These are phyloP conservation scores for Aspergillus eucalypticola DNA, from an alignment of 2,329 filamentous ascomycete species.

Conservation along the genomic window DNA sequence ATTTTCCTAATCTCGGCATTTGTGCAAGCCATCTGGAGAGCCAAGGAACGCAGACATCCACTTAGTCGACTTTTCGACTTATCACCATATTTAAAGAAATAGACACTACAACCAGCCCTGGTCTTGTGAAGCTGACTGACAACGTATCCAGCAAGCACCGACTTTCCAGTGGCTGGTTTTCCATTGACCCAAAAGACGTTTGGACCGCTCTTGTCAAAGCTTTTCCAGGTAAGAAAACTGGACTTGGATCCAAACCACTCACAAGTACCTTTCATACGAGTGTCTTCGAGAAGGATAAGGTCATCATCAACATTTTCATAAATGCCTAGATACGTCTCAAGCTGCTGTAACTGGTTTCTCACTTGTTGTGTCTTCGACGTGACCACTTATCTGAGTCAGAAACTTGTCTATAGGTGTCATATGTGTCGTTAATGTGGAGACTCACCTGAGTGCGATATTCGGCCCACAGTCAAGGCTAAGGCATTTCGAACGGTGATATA, in stretches of 20 bases:
- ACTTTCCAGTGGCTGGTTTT: conserved; percentile 37
- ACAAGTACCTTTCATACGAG: conserved; percentile 1
- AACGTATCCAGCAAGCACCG: conserved; percentile 31
- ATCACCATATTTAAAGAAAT: conserved; percentile 39
- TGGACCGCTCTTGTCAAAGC: background rate
- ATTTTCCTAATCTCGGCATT: background rate
- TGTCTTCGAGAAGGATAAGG: background rate
- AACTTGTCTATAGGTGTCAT: background rate
- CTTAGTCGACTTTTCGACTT: conserved; percentile 26
- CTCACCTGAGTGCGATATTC: background rate
- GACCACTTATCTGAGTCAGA: background rate
- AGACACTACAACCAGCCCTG: conserved; percentile 28
- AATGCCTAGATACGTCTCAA: conserved; percentile 1
- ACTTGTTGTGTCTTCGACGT: background rate
- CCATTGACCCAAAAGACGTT: conserved; percentile 33
- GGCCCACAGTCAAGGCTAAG: conserved; percentile 12
- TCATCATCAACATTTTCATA: conserved; percentile 3
- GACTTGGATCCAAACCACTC: conserved; percentile 8
- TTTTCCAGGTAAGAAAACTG: conserved; percentile 13
- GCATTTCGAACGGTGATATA: conserved; percentile 34
- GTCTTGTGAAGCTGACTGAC: conserved; percentile 24
- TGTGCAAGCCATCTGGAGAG: conserved; percentile 37
- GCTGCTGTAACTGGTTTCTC: background rate
- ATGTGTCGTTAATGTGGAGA: background rate
- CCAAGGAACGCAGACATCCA: conserved; percentile 31